Base-by-base conservation (phyloP, 768 basidiomycete species). In the Royoungia palumana region DNA sequence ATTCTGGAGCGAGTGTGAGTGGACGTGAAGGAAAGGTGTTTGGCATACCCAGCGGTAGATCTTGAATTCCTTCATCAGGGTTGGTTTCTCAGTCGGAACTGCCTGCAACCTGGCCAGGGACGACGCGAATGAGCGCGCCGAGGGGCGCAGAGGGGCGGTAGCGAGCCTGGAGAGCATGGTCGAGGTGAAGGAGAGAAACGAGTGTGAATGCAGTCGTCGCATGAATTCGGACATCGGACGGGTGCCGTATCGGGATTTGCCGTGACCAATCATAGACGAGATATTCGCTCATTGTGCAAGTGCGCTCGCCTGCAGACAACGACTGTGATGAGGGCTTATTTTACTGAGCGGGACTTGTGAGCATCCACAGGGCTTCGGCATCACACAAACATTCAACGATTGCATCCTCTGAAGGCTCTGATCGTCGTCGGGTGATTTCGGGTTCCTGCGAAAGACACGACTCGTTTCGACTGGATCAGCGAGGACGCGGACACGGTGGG, bases 31-130 rank as follows among this genome's bases (percentile, higher is more conserved):
- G 27, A 20, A 16, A 14, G 2, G 28, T 5, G 6, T 37, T 13
- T 16, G 7, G 41, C 56, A 35, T 49, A 91, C 91, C 93, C 96
- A 99, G 68, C 96, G 89, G 75, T 99, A 99, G 57, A 99, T 94
- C 79, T 94, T 90, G 79, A 99, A 97, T 70, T 94, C 87, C 75
- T 98, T 98, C 61, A 85, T 75, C 58, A 87, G 64, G 16, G 80
- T 80, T 0, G 83, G 81, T 67, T 88, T 89, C 72, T 85, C 74
- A 2, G 71, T 67, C 0, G 84, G 81, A 3, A 80, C 77, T 20
- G 78, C 66, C 55, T 67, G 61, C 13, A 27, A 54, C 42, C 56
- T 53, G 7, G 53, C 35, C 0, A 61, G 49, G 1, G 68, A 67
- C 5, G 72, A 60, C 2, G 64, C 14, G 39, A 74, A 74, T 1